These are phyloP conservation scores for Vigna trinervia DNA, from an alignment of 306 rosid species.

Conservation along the genomic window DNA sequence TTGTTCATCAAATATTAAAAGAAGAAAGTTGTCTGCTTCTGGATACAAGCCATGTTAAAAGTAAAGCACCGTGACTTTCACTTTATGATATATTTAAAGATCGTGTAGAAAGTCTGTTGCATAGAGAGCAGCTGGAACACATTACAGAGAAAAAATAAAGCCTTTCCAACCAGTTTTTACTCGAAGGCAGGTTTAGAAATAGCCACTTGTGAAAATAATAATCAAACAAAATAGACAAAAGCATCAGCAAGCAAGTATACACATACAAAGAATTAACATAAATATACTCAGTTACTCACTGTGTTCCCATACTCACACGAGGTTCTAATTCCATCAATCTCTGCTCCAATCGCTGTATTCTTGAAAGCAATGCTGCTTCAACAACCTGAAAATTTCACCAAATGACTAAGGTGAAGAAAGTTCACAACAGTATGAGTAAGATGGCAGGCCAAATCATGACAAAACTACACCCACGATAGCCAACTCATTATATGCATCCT, in stretches of 20 bases:
- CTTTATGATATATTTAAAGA: constrained; percentile 28
- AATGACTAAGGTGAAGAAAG: constrained; percentile 22
- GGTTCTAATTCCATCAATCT: constrained; percentile 88
- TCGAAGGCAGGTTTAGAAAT: constrained; percentile 28
- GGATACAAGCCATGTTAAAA: constrained; percentile 16
- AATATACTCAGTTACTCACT: constrained; percentile 80
- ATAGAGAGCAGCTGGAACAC: constrained; percentile 2
- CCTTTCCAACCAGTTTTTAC: constrained; percentile 33
- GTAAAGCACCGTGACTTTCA: not conserved
- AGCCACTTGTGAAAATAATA: constrained; percentile 16
- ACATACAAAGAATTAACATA: constrained; percentile 25
- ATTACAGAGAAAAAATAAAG: constrained; percentile 25
- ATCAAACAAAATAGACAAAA: constrained; percentile 1
- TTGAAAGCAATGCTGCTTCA: constrained; percentile 95
- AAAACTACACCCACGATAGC: not conserved
- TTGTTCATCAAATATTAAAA: constrained; percentile 20
- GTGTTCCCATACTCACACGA: constrained; percentile 90
- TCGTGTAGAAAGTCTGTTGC: constrained; percentile 25
- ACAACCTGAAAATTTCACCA: constrained; percentile 72
- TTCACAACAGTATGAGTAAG: constrained; percentile 9
- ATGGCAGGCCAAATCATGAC: constrained; percentile 27
- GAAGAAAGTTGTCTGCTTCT: not conserved
- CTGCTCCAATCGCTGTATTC: constrained; percentile 84
- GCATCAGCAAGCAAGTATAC: constrained; percentile 23
- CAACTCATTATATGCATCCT: constrained; percentile 14